Conservation (phyloP, 768 basidiomycete genomes). For the Tricholoma saponaceum region DNA sequence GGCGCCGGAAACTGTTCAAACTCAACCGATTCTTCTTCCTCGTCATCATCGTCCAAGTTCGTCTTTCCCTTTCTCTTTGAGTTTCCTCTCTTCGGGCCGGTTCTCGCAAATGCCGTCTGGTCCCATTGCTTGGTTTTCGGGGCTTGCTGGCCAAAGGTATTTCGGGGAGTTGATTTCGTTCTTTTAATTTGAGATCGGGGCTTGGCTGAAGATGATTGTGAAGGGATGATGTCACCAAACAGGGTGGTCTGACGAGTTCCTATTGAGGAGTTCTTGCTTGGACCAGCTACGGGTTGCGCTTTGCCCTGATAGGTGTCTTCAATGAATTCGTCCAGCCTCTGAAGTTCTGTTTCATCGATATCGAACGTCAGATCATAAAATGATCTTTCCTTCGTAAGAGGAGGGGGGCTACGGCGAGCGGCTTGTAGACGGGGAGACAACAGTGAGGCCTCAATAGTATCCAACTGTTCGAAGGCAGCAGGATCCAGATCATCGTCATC, state of each 20-base stretch:
- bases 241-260: conserved; percentile 58
- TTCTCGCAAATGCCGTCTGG: conserved; percentile 81
- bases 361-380: conserved; percentile 55
- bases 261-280: conserved; percentile 33
- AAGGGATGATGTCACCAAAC: conserved; percentile 51
- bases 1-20: conserved; percentile 88
- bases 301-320: conserved; percentile 42
- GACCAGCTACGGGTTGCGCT: conserved; percentile 37
- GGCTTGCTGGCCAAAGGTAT: conserved; percentile 50
- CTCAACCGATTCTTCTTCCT: conserved; percentile 58
- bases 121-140: conserved; percentile 87
- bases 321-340: conserved; percentile 49
- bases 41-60: conserved; percentile 44
- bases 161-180: conserved; percentile 38
- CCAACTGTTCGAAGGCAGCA: conserved; percentile 55
- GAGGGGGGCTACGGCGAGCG: conserved; percentile 9
- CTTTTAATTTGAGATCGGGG: conserved; percentile 33
- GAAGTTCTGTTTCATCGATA: conserved; percentile 51
- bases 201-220: conserved; percentile 24
- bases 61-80: conserved; percentile 52
- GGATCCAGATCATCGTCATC: conserved; percentile 61
- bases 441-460: conserved; percentile 63
- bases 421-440: conserved; percentile 17
- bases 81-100: conserved; percentile 58
- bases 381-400: conserved; percentile 34